These are phyloP conservation scores for Phytophthora macrochlamydospora DNA, from an alignment of 352 stramenopile species.

Conservation along the genomic window DNA sequence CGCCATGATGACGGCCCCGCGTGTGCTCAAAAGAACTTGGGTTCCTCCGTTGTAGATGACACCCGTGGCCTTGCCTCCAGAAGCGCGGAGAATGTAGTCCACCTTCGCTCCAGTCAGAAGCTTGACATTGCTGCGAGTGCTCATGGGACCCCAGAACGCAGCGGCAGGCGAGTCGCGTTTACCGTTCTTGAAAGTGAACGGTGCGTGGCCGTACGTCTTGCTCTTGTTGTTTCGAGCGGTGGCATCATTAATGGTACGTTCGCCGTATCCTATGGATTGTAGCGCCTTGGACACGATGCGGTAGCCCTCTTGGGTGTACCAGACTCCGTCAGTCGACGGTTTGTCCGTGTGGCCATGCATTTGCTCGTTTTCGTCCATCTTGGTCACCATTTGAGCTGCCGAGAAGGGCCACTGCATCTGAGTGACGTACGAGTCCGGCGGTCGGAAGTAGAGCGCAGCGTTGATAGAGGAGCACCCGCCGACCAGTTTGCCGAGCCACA, in stretches of 20 bases:
- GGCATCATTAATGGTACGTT: constrained; percentile 51
- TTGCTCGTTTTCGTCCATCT: constrained; percentile 60
- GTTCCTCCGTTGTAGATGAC: constrained; percentile 53
- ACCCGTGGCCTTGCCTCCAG: constrained; percentile 39
- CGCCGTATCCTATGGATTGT: constrained; percentile 32
- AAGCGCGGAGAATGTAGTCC: constrained; percentile 47
- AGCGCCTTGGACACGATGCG: constrained; percentile 46
- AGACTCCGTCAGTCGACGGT: constrained; percentile 52
- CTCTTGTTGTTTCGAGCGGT: constrained; percentile 52
- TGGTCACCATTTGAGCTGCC: constrained; percentile 59
- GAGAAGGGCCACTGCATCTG: constrained; percentile 57
- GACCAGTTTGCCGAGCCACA: constrained; percentile 77
- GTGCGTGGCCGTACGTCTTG: constrained; percentile 59
- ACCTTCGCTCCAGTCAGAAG: constrained; percentile 51
- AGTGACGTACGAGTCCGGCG: constrained; percentile 51
- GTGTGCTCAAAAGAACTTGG: constrained; percentile 33
- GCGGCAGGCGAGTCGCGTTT: constrained; percentile 55
- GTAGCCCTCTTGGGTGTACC: constrained; percentile 63
- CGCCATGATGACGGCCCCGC: constrained; percentile 69
- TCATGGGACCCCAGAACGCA: constrained; percentile 50
- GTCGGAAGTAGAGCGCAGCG: constrained; percentile 82
- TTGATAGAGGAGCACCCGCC: constrained; percentile 88
- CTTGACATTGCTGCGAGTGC: constrained; percentile 49
- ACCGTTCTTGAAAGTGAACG: constrained; percentile 57
- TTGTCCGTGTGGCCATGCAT: constrained; percentile 49